Conservation (phyloP, 1,284 basidiomycete genomes). For the Malassezia furfur region DNA sequence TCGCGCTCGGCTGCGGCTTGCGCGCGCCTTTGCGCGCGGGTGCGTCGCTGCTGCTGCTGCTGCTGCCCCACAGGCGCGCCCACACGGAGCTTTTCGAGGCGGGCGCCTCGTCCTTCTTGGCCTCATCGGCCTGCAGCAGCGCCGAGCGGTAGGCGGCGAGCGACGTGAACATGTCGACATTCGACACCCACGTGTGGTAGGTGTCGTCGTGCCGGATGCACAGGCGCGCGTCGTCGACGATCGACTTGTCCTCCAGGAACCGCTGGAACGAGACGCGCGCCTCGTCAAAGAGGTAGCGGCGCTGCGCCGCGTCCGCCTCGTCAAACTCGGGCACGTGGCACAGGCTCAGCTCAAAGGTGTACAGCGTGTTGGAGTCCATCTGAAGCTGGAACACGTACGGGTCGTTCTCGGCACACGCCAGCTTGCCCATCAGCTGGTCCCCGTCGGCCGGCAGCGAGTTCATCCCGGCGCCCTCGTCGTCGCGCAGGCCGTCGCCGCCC, state of each 20-base stretch:
- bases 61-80: conserved; percentile 40
- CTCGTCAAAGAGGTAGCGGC: conserved; percentile 48
- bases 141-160: conserved; percentile 42
- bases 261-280: conserved; percentile 52
- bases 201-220: conserved; percentile 51
- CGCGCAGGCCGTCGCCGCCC: background rate
- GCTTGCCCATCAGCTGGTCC: conserved; percentile 23
- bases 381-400: conserved; percentile 52
- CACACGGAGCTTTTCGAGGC: conserved; percentile 22
- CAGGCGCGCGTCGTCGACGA: conserved; percentile 52
- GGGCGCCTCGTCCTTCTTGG: background rate
- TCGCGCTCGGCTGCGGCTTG: too few relatives aligned
- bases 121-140: conserved; percentile 39
- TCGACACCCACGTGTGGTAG: conserved; percentile 54
- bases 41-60: conserved; percentile 13
- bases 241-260: conserved; percentile 51
- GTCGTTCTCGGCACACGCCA: conserved; percentile 50
- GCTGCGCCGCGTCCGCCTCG: conserved; percentile 23
- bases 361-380: conserved; percentile 44
- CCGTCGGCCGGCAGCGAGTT: background rate
- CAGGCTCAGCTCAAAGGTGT: conserved; percentile 52
- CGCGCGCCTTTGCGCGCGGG: too few relatives aligned
- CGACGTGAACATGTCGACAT: conserved; percentile 52
- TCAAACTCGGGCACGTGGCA: conserved; percentile 27
- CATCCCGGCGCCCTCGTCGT: background rate